Conservation (phyloP, 2,329 filamentous ascomycete species). For the Rhynchosporium agropyri region DNA sequence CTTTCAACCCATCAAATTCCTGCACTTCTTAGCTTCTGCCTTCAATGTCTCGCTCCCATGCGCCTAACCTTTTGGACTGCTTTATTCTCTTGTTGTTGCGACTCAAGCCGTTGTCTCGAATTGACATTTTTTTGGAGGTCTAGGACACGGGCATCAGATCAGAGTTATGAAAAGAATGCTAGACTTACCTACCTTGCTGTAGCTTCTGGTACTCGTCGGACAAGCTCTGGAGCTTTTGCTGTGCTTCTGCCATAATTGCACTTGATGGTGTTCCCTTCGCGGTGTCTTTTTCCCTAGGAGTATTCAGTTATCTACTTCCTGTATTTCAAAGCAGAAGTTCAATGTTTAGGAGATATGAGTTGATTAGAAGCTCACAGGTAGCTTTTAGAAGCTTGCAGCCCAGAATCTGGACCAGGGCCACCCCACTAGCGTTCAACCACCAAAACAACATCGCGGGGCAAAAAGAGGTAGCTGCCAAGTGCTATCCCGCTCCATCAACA, state of each 20-base stretch:
- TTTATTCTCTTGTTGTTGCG: slow-evolving; percentile 90
- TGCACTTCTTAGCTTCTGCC: slow-evolving; percentile 44
- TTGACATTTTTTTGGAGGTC: slow-evolving; percentile 78
- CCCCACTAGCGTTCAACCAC: slow-evolving; percentile 25
- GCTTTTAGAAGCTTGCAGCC: background rate
- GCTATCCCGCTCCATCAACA: slow-evolving; percentile 25
- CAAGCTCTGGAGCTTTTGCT: slow-evolving; percentile 77
- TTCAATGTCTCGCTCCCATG: background rate
- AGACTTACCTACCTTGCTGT: slow-evolving; percentile 66
- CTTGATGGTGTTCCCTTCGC: slow-evolving; percentile 9
- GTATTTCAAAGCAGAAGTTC: too few relatives aligned
- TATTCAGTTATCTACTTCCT: too few relatives aligned
- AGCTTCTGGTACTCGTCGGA: slow-evolving; percentile 87
- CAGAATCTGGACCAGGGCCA: slow-evolving; percentile 22
- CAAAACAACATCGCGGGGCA: slow-evolving; percentile 32
- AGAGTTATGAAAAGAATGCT: background rate
- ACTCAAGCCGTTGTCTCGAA: slow-evolving; percentile 87
- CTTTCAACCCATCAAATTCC: slow-evolving; percentile 80
- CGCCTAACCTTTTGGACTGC: slow-evolving; percentile 76
- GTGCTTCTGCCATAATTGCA: slow-evolving; percentile 66
- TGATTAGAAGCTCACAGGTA: background rate
- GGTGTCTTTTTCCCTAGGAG: background rate
- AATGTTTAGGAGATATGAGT: background rate
- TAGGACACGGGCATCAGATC: slow-evolving; percentile 45
- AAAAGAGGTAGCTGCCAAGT: slow-evolving; percentile 25